A percentile compares a stretch with the other conserved stretches of the same genome.
phyloP scores from a whole-genome alignment of 2,329 filamentous ascomycete species.

The Tolypocladium cylindrosporum region DNA sequence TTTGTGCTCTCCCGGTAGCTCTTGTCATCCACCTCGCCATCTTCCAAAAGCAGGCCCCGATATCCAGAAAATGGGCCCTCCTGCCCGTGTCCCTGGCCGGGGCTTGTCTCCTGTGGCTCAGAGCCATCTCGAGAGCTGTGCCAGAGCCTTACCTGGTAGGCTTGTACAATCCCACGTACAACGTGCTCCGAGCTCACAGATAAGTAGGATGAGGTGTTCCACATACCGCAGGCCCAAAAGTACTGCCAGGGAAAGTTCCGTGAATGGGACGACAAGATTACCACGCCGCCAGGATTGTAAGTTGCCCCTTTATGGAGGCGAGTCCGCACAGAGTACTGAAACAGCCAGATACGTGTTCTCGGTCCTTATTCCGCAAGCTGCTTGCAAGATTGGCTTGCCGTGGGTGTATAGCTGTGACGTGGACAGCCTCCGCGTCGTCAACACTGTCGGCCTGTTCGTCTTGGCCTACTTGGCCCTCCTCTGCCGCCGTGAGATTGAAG shows the following conservation, averaged over 20 bases:
- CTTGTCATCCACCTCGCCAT: slow-evolving; percentile 1
- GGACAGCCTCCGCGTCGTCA: slow-evolving; percentile 35
- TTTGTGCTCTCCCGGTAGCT: slow-evolving; percentile 3
- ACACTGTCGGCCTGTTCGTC: slow-evolving; percentile 27
- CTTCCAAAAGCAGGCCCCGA: neutral
- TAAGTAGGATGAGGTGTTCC: slow-evolving; percentile 69
- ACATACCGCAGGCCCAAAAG: slow-evolving; percentile 81
- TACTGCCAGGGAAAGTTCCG: slow-evolving; percentile 69
- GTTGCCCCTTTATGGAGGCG: slow-evolving; percentile 8
- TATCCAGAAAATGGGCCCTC: neutral
- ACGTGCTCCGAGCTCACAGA: slow-evolving; percentile 5
- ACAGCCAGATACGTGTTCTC: slow-evolving; percentile 35
- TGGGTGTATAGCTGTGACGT: slow-evolving; percentile 15
- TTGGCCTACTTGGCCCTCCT: slow-evolving; percentile 36
- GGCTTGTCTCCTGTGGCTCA: slow-evolving; percentile 11
- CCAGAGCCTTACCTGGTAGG: slow-evolving; percentile 46
- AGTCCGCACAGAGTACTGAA: neutral
- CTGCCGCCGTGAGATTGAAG: slow-evolving; percentile 43
- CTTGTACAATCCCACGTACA: neutral
- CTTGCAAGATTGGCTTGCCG: slow-evolving; percentile 5
- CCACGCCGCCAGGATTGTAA: slow-evolving; percentile 82
- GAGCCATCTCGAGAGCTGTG: slow-evolving; percentile 21
- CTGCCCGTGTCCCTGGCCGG: slow-evolving; percentile 10
- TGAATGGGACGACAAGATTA: slow-evolving; percentile 95
- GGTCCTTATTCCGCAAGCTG: slow-evolving; percentile 13